phyloP scores from a whole-genome alignment of 805 yeast genomes.

The Candida ficus region DNA sequence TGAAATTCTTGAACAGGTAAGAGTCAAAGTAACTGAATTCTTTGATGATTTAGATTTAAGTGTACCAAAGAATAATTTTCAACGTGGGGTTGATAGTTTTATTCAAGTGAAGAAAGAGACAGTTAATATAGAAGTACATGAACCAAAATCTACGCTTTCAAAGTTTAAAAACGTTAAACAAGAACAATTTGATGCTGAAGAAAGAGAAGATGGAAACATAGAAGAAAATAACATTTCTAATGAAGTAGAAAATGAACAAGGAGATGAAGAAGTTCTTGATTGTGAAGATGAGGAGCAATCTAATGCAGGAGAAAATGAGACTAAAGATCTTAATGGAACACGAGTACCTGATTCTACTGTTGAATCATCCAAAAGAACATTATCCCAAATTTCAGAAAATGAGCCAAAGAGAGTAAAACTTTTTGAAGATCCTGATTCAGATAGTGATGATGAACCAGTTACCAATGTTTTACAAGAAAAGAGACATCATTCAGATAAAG shows the following conservation, averaged over 20 bases:
- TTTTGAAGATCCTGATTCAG: neutral
- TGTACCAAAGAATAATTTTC: conserved; percentile 24
- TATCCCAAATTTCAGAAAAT: too few species aligned
- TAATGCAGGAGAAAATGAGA: too few species aligned
- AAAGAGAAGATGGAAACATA: conserved; percentile 2
- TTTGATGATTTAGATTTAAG: conserved; percentile 37
- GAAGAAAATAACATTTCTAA: neutral
- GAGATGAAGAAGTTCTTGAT: neutral
- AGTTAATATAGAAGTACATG: conserved; percentile 1
- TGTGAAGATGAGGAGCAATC: too few species aligned
- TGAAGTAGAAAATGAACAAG: conserved; percentile 3
- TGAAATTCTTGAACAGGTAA: conserved; percentile 48
- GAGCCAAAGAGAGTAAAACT: neutral
- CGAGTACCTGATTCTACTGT: too few species aligned
- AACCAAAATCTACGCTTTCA: neutral
- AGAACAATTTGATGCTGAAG: conserved; percentile 10
- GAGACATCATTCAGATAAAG: too few species aligned
- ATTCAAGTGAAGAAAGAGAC: conserved; percentile 2
- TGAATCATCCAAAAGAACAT: too few species aligned
- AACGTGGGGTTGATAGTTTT: conserved; percentile 5
- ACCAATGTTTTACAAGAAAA: too few species aligned
- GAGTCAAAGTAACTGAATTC: conserved; percentile 41
- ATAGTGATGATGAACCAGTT: too few species aligned
- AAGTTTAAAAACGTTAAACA: too few species aligned
- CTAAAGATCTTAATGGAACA: too few species aligned